A percentile compares a stretch with the other conserved stretches of the same genome.
phyloP scores from a whole-genome alignment of 164 flowering plant genomes.

The Berberis thunbergii region DNA sequence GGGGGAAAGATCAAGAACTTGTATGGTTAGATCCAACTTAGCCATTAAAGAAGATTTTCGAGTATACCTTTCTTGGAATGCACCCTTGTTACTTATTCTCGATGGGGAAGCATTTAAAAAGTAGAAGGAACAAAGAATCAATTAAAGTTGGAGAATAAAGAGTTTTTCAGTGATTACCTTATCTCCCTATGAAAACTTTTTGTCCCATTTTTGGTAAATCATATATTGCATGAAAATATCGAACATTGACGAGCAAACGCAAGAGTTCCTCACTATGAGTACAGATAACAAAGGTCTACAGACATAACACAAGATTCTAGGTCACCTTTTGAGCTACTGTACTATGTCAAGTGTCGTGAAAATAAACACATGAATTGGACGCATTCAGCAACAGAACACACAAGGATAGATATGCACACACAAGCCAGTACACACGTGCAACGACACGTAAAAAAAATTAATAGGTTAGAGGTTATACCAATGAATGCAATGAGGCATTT shows the following conservation, averaged over 20 bases:
- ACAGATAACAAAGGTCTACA: too few species aligned
- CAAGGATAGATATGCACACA: too few species aligned
- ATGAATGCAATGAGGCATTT: too few species aligned
- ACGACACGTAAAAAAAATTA: too few species aligned
- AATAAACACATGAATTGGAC: too few species aligned
- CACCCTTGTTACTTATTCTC: neutral
- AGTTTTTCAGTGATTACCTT: neutral
- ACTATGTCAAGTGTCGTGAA: too few species aligned
- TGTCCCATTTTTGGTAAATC: neutral
- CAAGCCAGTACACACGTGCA: too few species aligned
- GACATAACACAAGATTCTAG: too few species aligned
- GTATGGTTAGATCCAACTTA: conserved; percentile 14
- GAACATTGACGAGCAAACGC: neutral
- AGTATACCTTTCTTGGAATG: neutral
- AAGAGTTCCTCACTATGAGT: neutral
- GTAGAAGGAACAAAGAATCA: conserved; percentile 4
- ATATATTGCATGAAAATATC: neutral
- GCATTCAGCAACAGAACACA: too few species aligned
- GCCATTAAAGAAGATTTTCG: conserved; percentile 11
- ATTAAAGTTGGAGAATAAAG: conserved; percentile 12
- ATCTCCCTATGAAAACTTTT: neutral
- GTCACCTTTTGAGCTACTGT: too few species aligned
- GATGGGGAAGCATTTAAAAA: neutral
- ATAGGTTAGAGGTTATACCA: too few species aligned
- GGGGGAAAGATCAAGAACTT: conserved; percentile 26